Evolutionary conservation across 1,284 basidiomycete species (phyloP).

Genomic region (Cutaneotrichosporon dermatis): DNA sequence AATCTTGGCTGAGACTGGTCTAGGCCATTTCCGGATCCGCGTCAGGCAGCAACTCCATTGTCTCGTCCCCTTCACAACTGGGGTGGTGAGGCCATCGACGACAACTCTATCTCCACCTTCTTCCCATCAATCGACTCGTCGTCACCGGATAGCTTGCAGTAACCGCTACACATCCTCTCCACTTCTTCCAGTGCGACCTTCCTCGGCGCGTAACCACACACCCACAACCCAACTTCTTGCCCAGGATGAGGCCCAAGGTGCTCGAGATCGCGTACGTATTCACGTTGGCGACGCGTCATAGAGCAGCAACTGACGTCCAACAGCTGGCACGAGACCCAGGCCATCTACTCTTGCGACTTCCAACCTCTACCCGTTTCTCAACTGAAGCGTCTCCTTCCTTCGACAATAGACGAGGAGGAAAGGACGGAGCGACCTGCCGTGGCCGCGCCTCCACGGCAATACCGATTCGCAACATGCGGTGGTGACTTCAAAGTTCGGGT

Average conservation of each 20-base stretch:
- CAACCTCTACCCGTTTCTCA: conserved; percentile 60
- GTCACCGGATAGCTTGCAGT: too few species aligned
- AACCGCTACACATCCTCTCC: too few species aligned
- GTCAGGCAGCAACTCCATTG: too few species aligned
- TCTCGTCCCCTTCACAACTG: too few species aligned
- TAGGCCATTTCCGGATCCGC: too few species aligned
- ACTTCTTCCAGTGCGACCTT: too few species aligned
- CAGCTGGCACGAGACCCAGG: conserved; percentile 83
- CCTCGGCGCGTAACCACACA: not conserved
- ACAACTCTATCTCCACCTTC: too few species aligned
- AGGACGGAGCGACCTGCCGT: conserved; percentile 18
- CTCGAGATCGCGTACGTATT: conserved; percentile 47
- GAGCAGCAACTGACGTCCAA: not conserved
- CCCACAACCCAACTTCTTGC: not conserved
- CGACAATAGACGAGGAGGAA: conserved; percentile 31
- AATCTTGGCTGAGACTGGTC: too few species aligned
- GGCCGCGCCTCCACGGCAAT: conserved; percentile 55
- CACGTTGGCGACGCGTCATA: too few species aligned
- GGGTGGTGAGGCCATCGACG: too few species aligned
- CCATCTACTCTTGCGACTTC: conserved; percentile 91
- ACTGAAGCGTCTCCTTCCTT: conserved; percentile 49
- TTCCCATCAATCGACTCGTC: too few species aligned
- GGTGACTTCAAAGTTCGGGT: conserved; percentile 97
- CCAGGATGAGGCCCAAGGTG: conserved; percentile 46
- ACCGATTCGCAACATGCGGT: conserved; percentile 88